phyloP scores from a whole-genome alignment of 129 eudicot species.

The Sambucus nigra region DNA sequence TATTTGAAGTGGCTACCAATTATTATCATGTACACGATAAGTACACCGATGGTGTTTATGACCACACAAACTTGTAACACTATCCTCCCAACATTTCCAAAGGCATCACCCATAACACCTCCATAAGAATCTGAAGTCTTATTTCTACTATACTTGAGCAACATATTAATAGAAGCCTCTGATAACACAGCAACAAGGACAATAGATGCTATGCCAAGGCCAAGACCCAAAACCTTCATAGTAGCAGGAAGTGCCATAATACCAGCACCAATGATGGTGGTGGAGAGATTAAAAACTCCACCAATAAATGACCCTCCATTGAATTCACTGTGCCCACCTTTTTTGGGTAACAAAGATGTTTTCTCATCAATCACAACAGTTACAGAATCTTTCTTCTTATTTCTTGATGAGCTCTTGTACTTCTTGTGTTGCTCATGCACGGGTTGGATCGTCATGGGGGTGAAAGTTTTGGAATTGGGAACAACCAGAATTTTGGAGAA shows the following conservation, averaged over 20 bases:
- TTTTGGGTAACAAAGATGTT: slow-evolving; percentile 35
- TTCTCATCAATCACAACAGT: slow-evolving; percentile 30
- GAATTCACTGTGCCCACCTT: slow-evolving; percentile 27
- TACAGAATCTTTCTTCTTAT: slow-evolving; percentile 21
- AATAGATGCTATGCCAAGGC: slow-evolving; percentile 45
- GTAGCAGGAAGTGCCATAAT: slow-evolving; percentile 92
- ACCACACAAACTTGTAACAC: slow-evolving; percentile 49
- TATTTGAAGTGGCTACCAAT: slow-evolving; percentile 36
- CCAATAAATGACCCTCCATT: slow-evolving; percentile 67
- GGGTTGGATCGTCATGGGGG: slow-evolving; percentile 32
- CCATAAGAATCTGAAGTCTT: slow-evolving; percentile 43
- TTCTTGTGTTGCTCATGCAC: slow-evolving; percentile 24
- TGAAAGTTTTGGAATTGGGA: slow-evolving; percentile 2
- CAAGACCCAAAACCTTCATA: slow-evolving; percentile 68
- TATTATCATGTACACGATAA: slow-evolving; percentile 76
- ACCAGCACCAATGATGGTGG: slow-evolving; percentile 91
- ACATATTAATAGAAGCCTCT: slow-evolving; percentile 35
- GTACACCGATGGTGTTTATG: slow-evolving; percentile 52
- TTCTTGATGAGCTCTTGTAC: slow-evolving; percentile 27
- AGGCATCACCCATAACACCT: slow-evolving; percentile 56
- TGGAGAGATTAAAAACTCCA: slow-evolving; percentile 74
- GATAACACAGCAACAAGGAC: slow-evolving; percentile 48
- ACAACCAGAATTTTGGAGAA: no score
- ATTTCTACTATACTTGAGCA: slow-evolving; percentile 39
- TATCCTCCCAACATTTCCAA: slow-evolving; percentile 54